Conservation (phyloP, 495 filamentous ascomycete genomes). For the Bombardia bombarda region DNA sequence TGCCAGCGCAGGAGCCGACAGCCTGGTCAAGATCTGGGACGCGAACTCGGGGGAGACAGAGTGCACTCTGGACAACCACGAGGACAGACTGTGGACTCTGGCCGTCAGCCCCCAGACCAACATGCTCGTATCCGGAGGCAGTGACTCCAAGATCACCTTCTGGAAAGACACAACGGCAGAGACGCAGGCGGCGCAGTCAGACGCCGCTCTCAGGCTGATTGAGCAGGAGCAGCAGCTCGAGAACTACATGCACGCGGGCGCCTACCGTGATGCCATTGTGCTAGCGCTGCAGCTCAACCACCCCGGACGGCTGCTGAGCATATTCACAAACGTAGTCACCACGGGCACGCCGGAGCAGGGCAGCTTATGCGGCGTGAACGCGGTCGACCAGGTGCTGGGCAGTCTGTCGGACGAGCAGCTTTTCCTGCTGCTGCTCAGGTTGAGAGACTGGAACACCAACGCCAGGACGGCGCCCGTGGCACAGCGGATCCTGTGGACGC, state of each 20-base stretch:
- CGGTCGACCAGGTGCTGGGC: slow-evolving; percentile 78
- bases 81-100: slow-evolving; percentile 85
- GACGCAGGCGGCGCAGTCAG: slow-evolving; percentile 60
- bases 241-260: slow-evolving; percentile 78
- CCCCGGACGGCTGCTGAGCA: slow-evolving; percentile 69
- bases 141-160: slow-evolving; percentile 84
- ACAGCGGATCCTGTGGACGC: slow-evolving; percentile 72
- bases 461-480: slow-evolving; percentile 77
- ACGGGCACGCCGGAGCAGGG: slow-evolving; percentile 50
- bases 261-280: slow-evolving; percentile 86
- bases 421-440: slow-evolving; percentile 62
- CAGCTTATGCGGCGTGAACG: slow-evolving; percentile 61
- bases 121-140: slow-evolving; percentile 79
- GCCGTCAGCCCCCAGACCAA: slow-evolving; percentile 58
- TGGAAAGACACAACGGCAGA: slow-evolving; percentile 88
- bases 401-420: slow-evolving; percentile 77
- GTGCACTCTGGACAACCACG: slow-evolving; percentile 90
- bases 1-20: slow-evolving; percentile 86
- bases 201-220: slow-evolving; percentile 66
- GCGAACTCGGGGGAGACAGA: slow-evolving; percentile 69
- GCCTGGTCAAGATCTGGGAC: slow-evolving; percentile 96
- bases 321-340: slow-evolving; percentile 75
- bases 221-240: slow-evolving; percentile 89
- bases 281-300: slow-evolving; percentile 90
- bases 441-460: slow-evolving; percentile 96